phyloP scores from a whole-genome alignment of 2,329 filamentous ascomycete genomes.

The Epichloe sp. region DNA sequence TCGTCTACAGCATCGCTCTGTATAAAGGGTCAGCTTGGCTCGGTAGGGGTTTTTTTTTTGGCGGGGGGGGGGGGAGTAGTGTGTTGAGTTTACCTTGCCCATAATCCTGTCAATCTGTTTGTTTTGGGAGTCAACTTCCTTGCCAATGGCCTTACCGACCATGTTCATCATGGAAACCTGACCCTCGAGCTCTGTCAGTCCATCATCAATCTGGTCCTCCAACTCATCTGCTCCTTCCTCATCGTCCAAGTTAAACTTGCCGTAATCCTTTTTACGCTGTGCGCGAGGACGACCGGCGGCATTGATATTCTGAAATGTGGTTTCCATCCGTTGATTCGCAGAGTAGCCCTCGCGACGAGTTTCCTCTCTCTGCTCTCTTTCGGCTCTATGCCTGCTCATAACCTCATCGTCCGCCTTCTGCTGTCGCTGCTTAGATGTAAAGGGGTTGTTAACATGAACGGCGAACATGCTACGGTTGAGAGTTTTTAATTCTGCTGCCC shows the following conservation, averaged over 20 bases:
- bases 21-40: slow-evolving; percentile 15
- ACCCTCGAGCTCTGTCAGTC: slow-evolving; percentile 51
- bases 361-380: slow-evolving; percentile 52
- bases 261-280: slow-evolving; percentile 29
- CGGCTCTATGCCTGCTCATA: slow-evolving; percentile 53
- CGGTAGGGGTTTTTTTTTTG: no score
- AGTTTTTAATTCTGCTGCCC: slow-evolving; percentile 70
- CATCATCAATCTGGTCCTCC: slow-evolving; percentile 42
- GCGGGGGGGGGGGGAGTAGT: no score
- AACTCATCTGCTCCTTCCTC: slow-evolving; percentile 33
- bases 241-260: slow-evolving; percentile 68
- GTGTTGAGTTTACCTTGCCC: slow-evolving; percentile 46
- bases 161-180: slow-evolving; percentile 61
- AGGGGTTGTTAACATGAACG: slow-evolving; percentile 63
- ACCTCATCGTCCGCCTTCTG: slow-evolving; percentile 54
- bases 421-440: slow-evolving; percentile 56
- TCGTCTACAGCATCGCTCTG: slow-evolving; percentile 77
- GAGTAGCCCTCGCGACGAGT: slow-evolving; percentile 40
- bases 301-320: slow-evolving; percentile 30
- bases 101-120: slow-evolving; percentile 61
- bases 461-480: slow-evolving; percentile 88
- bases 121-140: slow-evolving; percentile 68
- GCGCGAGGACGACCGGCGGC: slow-evolving; percentile 14
- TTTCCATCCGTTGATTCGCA: slow-evolving; percentile 41
- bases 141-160: slow-evolving; percentile 59